Percentiles rank a stretch among this genome's conserved stretches.
phyloP scores from a whole-genome alignment of 352 stramenopile genomes.

The Blastocystis sp. region DNA sequence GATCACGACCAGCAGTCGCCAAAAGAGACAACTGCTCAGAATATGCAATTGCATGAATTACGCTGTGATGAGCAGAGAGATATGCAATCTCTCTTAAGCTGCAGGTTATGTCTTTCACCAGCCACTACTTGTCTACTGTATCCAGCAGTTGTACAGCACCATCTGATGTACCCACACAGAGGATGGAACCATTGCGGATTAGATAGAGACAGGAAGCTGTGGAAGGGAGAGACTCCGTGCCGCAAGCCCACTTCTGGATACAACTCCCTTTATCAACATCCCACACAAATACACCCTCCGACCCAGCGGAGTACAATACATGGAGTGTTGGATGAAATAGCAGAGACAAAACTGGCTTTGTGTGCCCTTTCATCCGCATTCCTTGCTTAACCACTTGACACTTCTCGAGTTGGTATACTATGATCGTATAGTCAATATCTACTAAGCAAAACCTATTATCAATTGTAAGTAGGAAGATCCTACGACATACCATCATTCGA shows the following conservation, averaged over 20 bases:
- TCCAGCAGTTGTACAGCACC: background rate
- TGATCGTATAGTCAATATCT: background rate
- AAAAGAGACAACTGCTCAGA: background rate
- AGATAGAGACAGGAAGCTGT: background rate
- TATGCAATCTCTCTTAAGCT: background rate
- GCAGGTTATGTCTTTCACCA: background rate
- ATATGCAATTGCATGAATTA: background rate
- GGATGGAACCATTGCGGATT: background rate
- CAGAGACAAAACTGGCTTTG: background rate
- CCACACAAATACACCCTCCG: constrained; percentile 37
- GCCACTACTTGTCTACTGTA: background rate
- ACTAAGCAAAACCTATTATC: constrained; percentile 21
- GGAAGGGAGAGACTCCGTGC: background rate
- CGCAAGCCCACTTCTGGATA: background rate
- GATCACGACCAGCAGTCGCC: background rate
- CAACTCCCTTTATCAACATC: background rate
- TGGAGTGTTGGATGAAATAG: background rate
- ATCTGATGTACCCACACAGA: background rate
- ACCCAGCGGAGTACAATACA: background rate
- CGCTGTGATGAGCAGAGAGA: background rate
- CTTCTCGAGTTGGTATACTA: background rate
- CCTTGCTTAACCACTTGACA: background rate
- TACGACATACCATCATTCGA: background rate
- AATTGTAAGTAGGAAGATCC: background rate
- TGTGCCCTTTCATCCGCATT: background rate